phyloP scores from a whole-genome alignment of 2,329 filamentous ascomycete species.

The Stagonosporopsis chrysanthemi region DNA sequence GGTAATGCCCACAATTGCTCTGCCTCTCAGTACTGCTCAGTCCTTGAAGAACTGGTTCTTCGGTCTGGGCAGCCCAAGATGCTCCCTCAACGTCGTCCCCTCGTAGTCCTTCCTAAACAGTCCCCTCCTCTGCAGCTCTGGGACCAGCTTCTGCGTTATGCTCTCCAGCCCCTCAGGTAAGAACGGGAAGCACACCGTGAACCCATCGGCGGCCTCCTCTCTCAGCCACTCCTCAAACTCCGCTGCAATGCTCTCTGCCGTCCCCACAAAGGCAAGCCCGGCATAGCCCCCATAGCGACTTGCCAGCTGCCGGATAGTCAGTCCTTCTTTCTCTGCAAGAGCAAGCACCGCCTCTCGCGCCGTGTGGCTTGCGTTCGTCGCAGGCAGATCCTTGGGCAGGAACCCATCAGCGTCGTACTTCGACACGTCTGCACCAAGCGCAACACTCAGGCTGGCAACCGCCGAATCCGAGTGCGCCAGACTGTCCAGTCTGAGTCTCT shows the following conservation, averaged over 20 bases:
- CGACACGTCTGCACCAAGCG: constrained; percentile 68
- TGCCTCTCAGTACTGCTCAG: neutral
- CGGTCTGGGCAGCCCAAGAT: constrained; percentile 61
- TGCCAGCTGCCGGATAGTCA: constrained; percentile 73
- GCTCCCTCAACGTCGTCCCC: constrained; percentile 61
- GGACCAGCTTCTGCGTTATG: constrained; percentile 32
- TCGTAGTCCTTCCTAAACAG: constrained; percentile 58
- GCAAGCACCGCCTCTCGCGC: constrained; percentile 24
- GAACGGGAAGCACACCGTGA: constrained; percentile 64
- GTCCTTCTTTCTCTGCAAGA: constrained; percentile 59
- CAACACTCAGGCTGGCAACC: constrained; percentile 64
- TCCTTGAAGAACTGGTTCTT: constrained; percentile 49
- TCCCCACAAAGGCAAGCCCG: constrained; percentile 65
- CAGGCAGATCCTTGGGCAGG: constrained; percentile 59
- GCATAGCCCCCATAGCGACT: constrained; percentile 65
- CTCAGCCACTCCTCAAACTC: constrained; percentile 69
- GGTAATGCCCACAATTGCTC: too few relatives aligned
- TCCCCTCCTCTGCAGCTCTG: constrained; percentile 32
- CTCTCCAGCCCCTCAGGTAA: constrained; percentile 33
- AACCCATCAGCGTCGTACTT: constrained; percentile 62
- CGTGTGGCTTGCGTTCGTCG: constrained; percentile 45
- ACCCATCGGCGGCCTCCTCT: constrained; percentile 74
- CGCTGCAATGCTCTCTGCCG: constrained; percentile 68
- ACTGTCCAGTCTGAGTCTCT: constrained; percentile 62
- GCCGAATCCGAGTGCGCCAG: constrained; percentile 66